Evolutionary conservation across 1,284 basidiomycete genomes (phyloP).

Genomic region (Ceratobasidium sp.): DNA sequence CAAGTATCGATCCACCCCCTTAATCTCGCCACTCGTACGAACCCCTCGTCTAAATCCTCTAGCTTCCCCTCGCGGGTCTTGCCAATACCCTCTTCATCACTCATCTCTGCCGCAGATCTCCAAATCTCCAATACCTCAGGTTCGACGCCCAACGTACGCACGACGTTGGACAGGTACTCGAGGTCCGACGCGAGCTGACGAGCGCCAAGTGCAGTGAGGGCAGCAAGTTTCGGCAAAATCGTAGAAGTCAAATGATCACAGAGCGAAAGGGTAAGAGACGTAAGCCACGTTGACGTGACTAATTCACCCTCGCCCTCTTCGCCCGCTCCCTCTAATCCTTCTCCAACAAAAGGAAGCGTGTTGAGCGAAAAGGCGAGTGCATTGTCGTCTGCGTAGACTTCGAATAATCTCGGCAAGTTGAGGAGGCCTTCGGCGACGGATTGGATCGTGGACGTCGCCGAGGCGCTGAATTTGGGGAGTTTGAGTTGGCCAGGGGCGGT

Average conservation of each 20-base stretch:
- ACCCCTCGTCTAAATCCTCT: conserved; percentile 48
- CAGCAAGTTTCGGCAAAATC: conserved; percentile 65
- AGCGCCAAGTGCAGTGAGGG: conserved; percentile 67
- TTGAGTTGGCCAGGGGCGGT: conserved; percentile 56
- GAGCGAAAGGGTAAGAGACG: conserved; percentile 82
- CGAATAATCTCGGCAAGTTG: conserved; percentile 91
- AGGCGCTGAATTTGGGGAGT: conserved; percentile 93
- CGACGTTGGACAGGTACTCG: conserved; percentile 87
- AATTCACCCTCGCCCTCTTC: conserved; percentile 51
- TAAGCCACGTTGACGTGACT: conserved; percentile 86
- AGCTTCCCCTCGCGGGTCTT: conserved; percentile 42
- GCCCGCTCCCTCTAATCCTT: conserved; percentile 48
- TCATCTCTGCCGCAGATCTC: conserved; percentile 68
- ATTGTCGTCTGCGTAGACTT: conserved; percentile 91
- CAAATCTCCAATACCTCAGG: conserved; percentile 74
- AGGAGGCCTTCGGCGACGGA: conserved; percentile 90
- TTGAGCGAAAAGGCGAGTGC: conserved; percentile 88
- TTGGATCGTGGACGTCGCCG: conserved; percentile 87
- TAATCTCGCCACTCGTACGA: conserved; percentile 43
- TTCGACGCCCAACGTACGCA: conserved; percentile 89
- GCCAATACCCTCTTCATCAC: conserved; percentile 55
- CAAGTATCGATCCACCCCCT: conserved; percentile 42
- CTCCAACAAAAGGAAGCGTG: conserved; percentile 75
- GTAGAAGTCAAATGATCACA: conserved; percentile 71
- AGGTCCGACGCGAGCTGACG: conserved; percentile 89